Evolutionary conservation across 495 filamentous ascomycete genomes (phyloP).

Genomic region (Glonium stellatum): DNA sequence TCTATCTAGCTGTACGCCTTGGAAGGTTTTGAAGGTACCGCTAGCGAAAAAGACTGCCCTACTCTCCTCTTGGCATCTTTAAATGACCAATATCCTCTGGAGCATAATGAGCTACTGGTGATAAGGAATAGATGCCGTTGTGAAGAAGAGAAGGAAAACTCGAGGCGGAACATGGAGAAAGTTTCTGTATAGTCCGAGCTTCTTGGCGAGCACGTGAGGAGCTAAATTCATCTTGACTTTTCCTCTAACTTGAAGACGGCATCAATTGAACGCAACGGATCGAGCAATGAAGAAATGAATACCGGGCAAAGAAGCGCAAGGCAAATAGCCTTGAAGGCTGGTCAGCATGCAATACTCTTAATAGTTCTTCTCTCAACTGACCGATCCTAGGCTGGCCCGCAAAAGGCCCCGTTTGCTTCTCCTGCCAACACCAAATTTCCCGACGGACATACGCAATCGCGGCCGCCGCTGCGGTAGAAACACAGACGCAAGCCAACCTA

Average conservation of each 20-base stretch:
- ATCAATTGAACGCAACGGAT: background rate
- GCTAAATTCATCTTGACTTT: slow-evolving; percentile 11
- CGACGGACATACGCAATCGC: slow-evolving; percentile 25
- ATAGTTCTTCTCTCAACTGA: slow-evolving; percentile 2
- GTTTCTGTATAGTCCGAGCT: background rate
- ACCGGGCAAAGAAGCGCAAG: slow-evolving; percentile 31
- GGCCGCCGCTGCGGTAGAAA: slow-evolving; percentile 17
- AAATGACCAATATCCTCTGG: slow-evolving; percentile 58
- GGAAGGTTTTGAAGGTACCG: slow-evolving; percentile 52
- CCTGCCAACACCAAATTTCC: slow-evolving; percentile 16
- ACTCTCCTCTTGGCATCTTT: slow-evolving; percentile 52
- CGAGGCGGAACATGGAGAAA: background rate
- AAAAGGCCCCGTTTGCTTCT: slow-evolving; percentile 25
- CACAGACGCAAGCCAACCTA: slow-evolving; percentile 6
- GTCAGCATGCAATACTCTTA: background rate
- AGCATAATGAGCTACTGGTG: slow-evolving; percentile 45
- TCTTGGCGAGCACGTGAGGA: slow-evolving; percentile 14
- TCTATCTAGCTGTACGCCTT: slow-evolving; percentile 70
- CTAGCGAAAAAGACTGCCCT: slow-evolving; percentile 64
- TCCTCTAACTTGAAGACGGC: slow-evolving; percentile 10
- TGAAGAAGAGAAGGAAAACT: background rate
- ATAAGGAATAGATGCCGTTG: slow-evolving; percentile 51
- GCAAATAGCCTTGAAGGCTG: slow-evolving; percentile 26
- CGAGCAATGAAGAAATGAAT: slow-evolving; percentile 28
- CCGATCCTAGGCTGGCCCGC: slow-evolving; percentile 15